These are phyloP conservation scores for Heterobasidion irregulare DNA, from an alignment of 1,284 basidiomycete genomes.

Conservation along the genomic window DNA sequence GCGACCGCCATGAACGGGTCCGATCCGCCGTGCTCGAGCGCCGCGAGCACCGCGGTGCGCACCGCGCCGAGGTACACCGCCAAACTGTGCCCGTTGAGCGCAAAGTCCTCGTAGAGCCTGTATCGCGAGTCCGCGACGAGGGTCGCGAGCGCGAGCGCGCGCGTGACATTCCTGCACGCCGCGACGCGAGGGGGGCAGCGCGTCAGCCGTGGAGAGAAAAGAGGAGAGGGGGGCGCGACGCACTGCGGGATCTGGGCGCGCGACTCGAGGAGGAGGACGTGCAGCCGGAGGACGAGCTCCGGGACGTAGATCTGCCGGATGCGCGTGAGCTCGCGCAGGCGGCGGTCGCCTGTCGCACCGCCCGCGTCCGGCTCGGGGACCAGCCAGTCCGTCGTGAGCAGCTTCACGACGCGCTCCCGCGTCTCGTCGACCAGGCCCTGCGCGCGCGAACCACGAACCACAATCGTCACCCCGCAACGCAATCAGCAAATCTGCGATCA, in stretches of 20 bases:
- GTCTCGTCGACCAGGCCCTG: slow-evolving; percentile 52
- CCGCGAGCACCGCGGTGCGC: slow-evolving; percentile 59
- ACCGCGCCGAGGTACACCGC: slow-evolving; percentile 69
- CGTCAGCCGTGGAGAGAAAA: slow-evolving; percentile 1
- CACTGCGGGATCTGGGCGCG: slow-evolving; percentile 60
- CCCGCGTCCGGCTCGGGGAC: slow-evolving; percentile 39
- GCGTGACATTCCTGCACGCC: slow-evolving; percentile 65
- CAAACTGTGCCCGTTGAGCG: slow-evolving; percentile 47
- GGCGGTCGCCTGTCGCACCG: slow-evolving; percentile 40
- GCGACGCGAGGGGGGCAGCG: no score
- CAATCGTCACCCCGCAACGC: no score
- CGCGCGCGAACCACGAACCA: no score
- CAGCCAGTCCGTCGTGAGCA: slow-evolving; percentile 75
- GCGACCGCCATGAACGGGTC: slow-evolving; percentile 47
- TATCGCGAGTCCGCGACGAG: slow-evolving; percentile 87
- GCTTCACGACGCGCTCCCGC: slow-evolving; percentile 49
- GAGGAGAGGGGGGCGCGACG: slow-evolving; percentile 21
- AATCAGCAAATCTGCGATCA: no score
- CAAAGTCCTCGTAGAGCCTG: slow-evolving; percentile 84
- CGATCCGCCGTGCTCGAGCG: slow-evolving; percentile 64
- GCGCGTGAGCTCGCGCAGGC: slow-evolving; percentile 63
- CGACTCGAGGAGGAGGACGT: slow-evolving; percentile 66
- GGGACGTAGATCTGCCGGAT: slow-evolving; percentile 89
- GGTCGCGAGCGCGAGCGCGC: slow-evolving; percentile 71
- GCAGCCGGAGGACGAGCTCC: slow-evolving; percentile 83